These are phyloP conservation scores for Rhizomucor pusillus DNA, from an alignment of 371 early-diverging fungal species.

Conservation along the genomic window DNA sequence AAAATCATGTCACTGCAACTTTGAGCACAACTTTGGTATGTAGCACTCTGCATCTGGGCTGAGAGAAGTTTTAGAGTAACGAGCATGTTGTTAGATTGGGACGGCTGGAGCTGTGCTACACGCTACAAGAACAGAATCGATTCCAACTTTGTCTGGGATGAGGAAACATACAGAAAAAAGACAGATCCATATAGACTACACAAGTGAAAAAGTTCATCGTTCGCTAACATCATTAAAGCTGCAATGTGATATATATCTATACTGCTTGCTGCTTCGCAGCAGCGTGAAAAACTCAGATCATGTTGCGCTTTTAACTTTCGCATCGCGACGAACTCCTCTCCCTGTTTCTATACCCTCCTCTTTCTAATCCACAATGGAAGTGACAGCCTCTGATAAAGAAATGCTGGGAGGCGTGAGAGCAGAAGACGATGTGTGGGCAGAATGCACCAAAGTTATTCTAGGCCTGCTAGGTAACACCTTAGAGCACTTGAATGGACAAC, in stretches of 20 bases:
- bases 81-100: constrained; percentile 24
- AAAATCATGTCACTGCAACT: constrained; percentile 53
- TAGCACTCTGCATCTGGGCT: not conserved
- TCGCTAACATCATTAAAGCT: too few species aligned
- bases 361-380: not conserved
- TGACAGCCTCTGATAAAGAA: not conserved
- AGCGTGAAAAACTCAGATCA: too few species aligned
- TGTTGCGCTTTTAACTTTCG: too few species aligned
- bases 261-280: too few species aligned
- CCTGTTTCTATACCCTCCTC: not conserved
- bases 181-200: constrained; percentile 25
- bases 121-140: constrained; percentile 22
- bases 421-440: constrained; percentile 36
- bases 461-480: constrained; percentile 30
- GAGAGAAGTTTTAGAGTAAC: not conserved
- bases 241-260: too few species aligned
- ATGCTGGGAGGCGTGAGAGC: constrained; percentile 26
- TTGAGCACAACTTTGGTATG: constrained; percentile 51
- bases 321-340: too few species aligned
- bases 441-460: constrained; percentile 33
- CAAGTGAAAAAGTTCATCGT: not conserved
- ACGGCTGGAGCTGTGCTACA: constrained; percentile 37
- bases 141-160: constrained; percentile 27
- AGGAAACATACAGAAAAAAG: constrained; percentile 21
- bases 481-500: not conserved